Base-by-base conservation (phyloP, 495 filamentous ascomycete genomes). In the Xylaria sp. region DNA sequence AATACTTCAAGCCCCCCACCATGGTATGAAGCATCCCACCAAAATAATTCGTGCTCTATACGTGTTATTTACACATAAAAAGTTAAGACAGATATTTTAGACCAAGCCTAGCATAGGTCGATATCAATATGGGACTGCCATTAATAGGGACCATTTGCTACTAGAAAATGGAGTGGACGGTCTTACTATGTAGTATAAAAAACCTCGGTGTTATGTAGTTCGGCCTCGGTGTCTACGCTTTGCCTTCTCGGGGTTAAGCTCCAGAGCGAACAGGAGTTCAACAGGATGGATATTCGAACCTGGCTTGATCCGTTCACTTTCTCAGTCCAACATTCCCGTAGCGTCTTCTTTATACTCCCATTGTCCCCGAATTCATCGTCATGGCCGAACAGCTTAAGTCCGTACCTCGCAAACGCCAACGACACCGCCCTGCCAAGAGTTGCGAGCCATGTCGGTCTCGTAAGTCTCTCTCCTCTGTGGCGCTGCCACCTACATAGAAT, bases 371-470 rank as follows among this genome's bases (percentile, higher is more conserved):
- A 48, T 50, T 53, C 21, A 33, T 53, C 14, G 26, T n/a, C 46
- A 67, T 67, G 64, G 12, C 64, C 64, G 64, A 67, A 29, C 19
- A 67, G 0, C 64, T 67, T 67, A 67, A 67, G 1, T 48, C 64
- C 64, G 64, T 19, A n/a, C 5, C 64, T 55, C 64, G 7, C 48
- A 67, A 41, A 29, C 63, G 63, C 46, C 46, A 68, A 31, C 67
- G 67, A 24, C n/a, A n/a, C 17, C 50, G 66, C 19, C 35, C 52
- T 21, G 67, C 67, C 26, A 69, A 69, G 55, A 69, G 67, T 53
- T 69, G 67, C 35, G 67, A 69, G 17, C 67, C 67, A 35, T 69
- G 67, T 53, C 67, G 67, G 1, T 35, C 53, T 46, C 67, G 67
- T 69, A 26, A 69, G 67, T 37, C 1, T 52, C 46, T 26, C 48